phyloP scores from a whole-genome alignment of 192 early-diverging fungal species.

The Podila clonocystis region DNA sequence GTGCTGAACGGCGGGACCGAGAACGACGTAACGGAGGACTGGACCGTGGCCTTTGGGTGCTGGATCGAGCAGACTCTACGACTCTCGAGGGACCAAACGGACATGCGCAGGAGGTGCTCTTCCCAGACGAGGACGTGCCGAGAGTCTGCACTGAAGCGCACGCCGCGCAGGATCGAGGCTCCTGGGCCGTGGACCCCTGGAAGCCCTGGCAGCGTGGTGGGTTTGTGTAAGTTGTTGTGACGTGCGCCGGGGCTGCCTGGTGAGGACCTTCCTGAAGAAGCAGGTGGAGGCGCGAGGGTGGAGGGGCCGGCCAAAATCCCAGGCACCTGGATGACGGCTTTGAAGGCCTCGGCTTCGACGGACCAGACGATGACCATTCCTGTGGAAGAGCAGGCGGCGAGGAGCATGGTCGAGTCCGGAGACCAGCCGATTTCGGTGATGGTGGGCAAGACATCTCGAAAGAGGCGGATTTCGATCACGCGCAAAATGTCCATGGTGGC shows the following conservation, averaged over 20 bases:
- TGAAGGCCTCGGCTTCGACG: conserved; percentile 59
- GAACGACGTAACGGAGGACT: conserved; percentile 22
- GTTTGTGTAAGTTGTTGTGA: background rate
- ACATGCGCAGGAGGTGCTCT: conserved; percentile 25
- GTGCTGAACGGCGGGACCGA: conserved; percentile 41
- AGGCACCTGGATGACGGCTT: conserved; percentile 31
- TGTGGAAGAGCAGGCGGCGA: conserved; percentile 58
- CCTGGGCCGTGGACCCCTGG: conserved; percentile 4
- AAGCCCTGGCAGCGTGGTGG: background rate
- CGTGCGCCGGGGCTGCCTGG: no score
- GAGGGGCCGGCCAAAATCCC: conserved; percentile 12
- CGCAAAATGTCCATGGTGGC: conserved; percentile 69
- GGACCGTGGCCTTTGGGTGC: conserved; percentile 28
- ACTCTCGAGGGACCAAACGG: conserved; percentile 45
- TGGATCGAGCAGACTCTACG: conserved; percentile 14
- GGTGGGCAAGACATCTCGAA: conserved; percentile 35
- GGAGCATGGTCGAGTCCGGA: conserved; percentile 67
- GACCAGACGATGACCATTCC: conserved; percentile 65
- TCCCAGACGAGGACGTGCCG: conserved; percentile 51
- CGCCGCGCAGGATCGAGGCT: conserved; percentile 21
- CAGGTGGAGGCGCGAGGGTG: background rate
- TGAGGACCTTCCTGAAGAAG: background rate
- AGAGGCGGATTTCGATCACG: conserved; percentile 66
- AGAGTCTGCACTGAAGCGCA: conserved; percentile 46
- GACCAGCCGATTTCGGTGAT: conserved; percentile 70